Evolutionary conservation across 768 basidiomycete species (phyloP).

Genomic region (Tricholoma hemisulphureum): DNA sequence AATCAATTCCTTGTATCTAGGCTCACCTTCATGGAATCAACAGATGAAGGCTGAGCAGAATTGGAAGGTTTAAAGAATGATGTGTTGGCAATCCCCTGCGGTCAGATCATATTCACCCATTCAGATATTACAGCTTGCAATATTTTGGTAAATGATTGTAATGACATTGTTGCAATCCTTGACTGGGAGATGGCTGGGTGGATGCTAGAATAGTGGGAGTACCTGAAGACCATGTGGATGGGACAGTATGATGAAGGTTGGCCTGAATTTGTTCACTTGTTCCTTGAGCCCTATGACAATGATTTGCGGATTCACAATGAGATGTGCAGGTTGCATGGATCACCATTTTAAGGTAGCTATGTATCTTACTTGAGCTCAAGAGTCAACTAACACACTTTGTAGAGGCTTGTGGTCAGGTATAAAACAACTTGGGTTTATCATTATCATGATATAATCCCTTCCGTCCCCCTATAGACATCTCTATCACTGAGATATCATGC

Average conservation of each 20-base stretch:
- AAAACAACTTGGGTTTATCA: no score
- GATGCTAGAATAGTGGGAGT: conserved; percentile 16
- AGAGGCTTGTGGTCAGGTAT: background rate
- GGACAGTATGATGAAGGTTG: conserved; percentile 6
- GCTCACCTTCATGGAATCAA: background rate
- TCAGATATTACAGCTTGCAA: conserved; percentile 11
- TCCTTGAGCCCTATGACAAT: conserved; percentile 4
- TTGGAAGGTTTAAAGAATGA: background rate
- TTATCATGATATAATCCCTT: background rate
- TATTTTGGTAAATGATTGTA: conserved; percentile 10
- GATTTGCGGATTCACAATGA: conserved; percentile 4
- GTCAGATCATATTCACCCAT: conserved; percentile 14
- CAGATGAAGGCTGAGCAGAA: background rate
- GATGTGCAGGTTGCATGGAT: conserved; percentile 5
- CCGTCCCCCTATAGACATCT: background rate
- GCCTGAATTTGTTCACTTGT: conserved; percentile 6
- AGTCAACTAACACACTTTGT: background rate
- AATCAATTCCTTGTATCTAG: conserved; percentile 3
- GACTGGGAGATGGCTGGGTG: conserved; percentile 16
- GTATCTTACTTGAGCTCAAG: background rate
- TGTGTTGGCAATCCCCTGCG: conserved; percentile 1
- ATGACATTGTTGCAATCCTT: conserved; percentile 11
- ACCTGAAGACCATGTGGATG: conserved; percentile 5
- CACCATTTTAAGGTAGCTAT: conserved; percentile 3
- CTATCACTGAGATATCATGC: background rate